These are phyloP conservation scores for Nicotiana tomentosiformis DNA, from an alignment of 257 asterid species.

Conservation along the genomic window DNA sequence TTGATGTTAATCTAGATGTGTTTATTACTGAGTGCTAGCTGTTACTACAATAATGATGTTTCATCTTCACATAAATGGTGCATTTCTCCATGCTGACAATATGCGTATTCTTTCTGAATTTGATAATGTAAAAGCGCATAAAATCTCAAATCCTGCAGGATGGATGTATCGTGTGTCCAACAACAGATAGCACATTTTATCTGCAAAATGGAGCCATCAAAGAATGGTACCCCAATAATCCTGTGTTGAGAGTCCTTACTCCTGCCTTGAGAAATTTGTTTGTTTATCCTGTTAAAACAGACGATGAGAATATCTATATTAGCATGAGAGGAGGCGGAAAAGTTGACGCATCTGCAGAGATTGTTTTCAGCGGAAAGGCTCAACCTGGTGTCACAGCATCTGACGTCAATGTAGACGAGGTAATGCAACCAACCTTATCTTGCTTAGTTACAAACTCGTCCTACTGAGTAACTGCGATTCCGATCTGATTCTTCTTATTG, in stretches of 20 bases:
- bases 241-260: conserved; percentile 80
- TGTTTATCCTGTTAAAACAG: conserved; percentile 58
- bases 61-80: neutral
- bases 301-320: conserved; percentile 63
- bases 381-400: conserved; percentile 84
- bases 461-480: neutral
- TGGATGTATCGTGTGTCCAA: conserved; percentile 90
- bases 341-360: conserved; percentile 62
- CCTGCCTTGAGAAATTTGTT: conserved; percentile 69
- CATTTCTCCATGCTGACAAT: neutral
- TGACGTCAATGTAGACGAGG: conserved; percentile 91
- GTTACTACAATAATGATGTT: neutral
- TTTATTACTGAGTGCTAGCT: neutral
- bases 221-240: conserved; percentile 95
- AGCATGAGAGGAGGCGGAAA: conserved; percentile 39
- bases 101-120: neutral
- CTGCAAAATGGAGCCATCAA: conserved; percentile 72
- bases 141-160: conserved; percentile 39
- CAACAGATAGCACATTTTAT: conserved; percentile 90
- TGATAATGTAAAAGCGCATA: neutral
- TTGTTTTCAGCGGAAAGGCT: conserved; percentile 94
- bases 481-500: neutral
- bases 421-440: conserved; percentile 17
- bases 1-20: neutral
- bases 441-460: neutral